Evolutionary conservation across 176 grass and related monocot genomes (phyloP), one percentile per base, ranked within the genome.

Genomic region (Aechmea fasciata): DNA sequence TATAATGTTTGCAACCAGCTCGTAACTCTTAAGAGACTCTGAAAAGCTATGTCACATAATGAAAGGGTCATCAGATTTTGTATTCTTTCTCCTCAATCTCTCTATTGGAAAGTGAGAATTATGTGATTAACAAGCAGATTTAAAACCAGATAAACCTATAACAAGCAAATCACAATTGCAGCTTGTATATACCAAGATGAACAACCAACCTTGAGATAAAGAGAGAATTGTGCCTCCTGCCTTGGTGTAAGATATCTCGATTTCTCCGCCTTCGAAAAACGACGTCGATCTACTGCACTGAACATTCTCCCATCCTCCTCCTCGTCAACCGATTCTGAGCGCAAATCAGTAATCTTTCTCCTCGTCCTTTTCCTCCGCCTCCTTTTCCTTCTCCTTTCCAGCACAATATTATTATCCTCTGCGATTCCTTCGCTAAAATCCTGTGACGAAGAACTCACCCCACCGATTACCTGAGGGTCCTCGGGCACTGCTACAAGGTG

Each of bases 171-270:
- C 33, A 61, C 5, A 47, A 54, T 26, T 48, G 63, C 49, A 25
- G 49, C 17, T 41, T 41, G 33, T 41, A 7, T 4, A 53, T 24
- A 11, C 51, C 24, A 55, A 14, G 49, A 53, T 75, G 55, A 22
- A 22, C 49, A 76, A 15, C 17, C 63, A 63, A 83, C 80, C 69
- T 72, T 63, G 33, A 83, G 67, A 72, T 59, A 83, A 49, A 68
- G 50, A 83, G 80, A 83, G 65, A 83, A 76, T 12, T 75, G 73
- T 1, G 74, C 74, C 19, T 83, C 80, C 49, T 83, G 73, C 22
- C 73, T 57, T 10, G 11, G 47, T 13, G 80, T 83, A 13, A 83
- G 69, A 67, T 71, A 66, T 48, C 12, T 71, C 8, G 73, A 83
- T 62, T 63, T 20, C 69, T 77, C 68, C 10, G 14, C 33, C 22